These are phyloP conservation scores for Tylopilus felleus DNA, from an alignment of 768 basidiomycete genomes.

Conservation along the genomic window DNA sequence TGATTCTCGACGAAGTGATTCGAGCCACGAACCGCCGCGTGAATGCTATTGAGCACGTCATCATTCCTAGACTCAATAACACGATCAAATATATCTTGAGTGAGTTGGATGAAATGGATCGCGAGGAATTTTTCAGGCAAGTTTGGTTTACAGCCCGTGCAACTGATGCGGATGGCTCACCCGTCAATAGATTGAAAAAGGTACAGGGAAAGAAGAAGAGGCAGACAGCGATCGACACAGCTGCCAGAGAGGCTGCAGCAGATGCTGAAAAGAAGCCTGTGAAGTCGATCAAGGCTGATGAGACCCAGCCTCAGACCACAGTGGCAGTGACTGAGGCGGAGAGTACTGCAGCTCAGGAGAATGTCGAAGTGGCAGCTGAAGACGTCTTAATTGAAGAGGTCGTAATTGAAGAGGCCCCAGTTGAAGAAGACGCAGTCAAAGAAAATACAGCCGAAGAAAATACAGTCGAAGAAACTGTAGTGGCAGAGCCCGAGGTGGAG, in stretches of 20 bases:
- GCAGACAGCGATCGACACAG: slow-evolving; percentile 50
- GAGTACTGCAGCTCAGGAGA: slow-evolving; percentile 1
- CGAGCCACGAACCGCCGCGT: slow-evolving; percentile 98
- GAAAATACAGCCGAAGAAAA: slow-evolving; percentile 24
- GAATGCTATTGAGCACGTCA: slow-evolving; percentile 96
- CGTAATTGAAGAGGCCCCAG: slow-evolving; percentile 16
- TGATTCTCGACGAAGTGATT: slow-evolving; percentile 97
- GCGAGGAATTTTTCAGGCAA: slow-evolving; percentile 90
- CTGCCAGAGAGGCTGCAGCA: slow-evolving; percentile 16
- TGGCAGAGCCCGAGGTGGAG: slow-evolving; percentile 20
- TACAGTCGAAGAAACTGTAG: neutral
- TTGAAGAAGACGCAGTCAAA: slow-evolving; percentile 17
- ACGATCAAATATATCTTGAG: slow-evolving; percentile 98
- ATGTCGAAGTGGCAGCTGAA: slow-evolving; percentile 24
- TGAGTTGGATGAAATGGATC: slow-evolving; percentile 98
- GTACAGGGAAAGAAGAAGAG: slow-evolving; percentile 97
- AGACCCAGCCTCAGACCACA: slow-evolving; percentile 8
- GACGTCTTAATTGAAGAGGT: slow-evolving; percentile 29
- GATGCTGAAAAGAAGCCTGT: slow-evolving; percentile 8
- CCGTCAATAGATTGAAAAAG: slow-evolving; percentile 74
- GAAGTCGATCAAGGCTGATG: slow-evolving; percentile 1
- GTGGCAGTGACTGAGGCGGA: neutral
- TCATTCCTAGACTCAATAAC: slow-evolving; percentile 94
- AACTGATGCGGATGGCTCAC: slow-evolving; percentile 1
- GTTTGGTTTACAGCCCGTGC: slow-evolving; percentile 13